A percentile compares a stretch with the other conserved stretches of the same genome.
Evolutionary conservation across 2,329 filamentous ascomycete genomes (phyloP).

Genomic region (Colletotrichum cuscutae): DNA sequence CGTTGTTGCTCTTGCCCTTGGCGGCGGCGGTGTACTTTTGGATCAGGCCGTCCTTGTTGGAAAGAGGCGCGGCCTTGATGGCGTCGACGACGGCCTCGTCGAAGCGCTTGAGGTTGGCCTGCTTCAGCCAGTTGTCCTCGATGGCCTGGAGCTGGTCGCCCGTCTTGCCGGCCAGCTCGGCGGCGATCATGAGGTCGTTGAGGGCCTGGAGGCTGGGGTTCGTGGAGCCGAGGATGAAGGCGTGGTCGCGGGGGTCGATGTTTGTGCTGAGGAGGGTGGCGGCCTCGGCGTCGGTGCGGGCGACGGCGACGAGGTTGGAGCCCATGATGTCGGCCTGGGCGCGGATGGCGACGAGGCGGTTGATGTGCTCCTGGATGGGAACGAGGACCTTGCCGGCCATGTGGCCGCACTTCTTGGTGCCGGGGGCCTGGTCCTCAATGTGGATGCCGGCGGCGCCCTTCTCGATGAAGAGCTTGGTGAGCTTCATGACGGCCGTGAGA

Average conservation of each 20-base stretch:
- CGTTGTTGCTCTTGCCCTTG: slow-evolving; percentile 86
- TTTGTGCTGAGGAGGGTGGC: slow-evolving; percentile 97
- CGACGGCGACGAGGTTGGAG: slow-evolving; percentile 87
- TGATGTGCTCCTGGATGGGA: slow-evolving; percentile 97
- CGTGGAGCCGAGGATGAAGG: slow-evolving; percentile 90
- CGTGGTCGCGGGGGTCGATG: slow-evolving; percentile 94
- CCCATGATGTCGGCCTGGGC: slow-evolving; percentile 99
- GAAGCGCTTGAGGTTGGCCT: slow-evolving; percentile 88
- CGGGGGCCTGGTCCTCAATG: slow-evolving; percentile 97
- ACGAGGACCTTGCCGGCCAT: slow-evolving; percentile 99
- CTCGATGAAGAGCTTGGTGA: slow-evolving; percentile 97
- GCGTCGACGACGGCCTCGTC: slow-evolving; percentile 87
- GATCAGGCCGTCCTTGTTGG: slow-evolving; percentile 76
- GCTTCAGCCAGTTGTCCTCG: slow-evolving; percentile 86
- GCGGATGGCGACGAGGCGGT: slow-evolving; percentile 94
- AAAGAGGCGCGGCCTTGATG: slow-evolving; percentile 75
- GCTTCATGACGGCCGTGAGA: slow-evolving; percentile 98
- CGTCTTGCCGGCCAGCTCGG: slow-evolving; percentile 82
- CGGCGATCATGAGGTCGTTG: slow-evolving; percentile 89
- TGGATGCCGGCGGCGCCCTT: slow-evolving; percentile 97
- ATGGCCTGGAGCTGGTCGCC: slow-evolving; percentile 87
- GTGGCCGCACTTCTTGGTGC: slow-evolving; percentile 99
- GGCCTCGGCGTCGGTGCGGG: slow-evolving; percentile 96
- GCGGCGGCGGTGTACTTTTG: slow-evolving; percentile 72
- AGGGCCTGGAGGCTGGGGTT: slow-evolving; percentile 87